These are phyloP conservation scores for Pichia manshurica DNA, from an alignment of 805 yeast species.

Conservation along the genomic window DNA sequence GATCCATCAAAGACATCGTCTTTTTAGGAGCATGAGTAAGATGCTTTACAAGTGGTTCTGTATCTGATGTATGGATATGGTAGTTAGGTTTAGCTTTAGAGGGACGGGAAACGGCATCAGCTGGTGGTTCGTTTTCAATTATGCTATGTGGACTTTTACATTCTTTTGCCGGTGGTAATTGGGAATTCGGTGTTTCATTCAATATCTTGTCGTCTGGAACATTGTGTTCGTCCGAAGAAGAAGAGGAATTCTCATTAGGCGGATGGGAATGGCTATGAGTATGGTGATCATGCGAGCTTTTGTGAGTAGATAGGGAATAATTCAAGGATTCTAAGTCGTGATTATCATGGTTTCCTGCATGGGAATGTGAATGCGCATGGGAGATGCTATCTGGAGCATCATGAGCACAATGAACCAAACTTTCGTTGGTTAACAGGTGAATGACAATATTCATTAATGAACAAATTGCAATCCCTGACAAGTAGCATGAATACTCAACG, in stretches of 20 bases:
- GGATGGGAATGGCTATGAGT: background rate
- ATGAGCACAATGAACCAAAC: slow-evolving; percentile 83
- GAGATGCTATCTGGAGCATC: slow-evolving; percentile 21
- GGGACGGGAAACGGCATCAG: background rate
- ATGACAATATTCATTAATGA: slow-evolving; percentile 55
- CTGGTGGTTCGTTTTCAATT: background rate
- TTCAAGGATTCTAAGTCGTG: background rate
- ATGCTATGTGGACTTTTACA: background rate
- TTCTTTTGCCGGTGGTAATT: background rate
- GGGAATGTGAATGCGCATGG: slow-evolving; percentile 5
- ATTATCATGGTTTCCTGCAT: slow-evolving; percentile 1
- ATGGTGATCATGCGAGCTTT: slow-evolving; percentile 12
- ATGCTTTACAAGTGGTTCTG: background rate
- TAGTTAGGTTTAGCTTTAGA: background rate
- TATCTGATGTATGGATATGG: background rate
- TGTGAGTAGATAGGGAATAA: slow-evolving; percentile 13
- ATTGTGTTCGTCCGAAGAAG: background rate
- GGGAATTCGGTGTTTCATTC: background rate
- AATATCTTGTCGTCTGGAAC: background rate
- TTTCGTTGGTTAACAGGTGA: slow-evolving; percentile 71
- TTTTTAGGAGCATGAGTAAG: slow-evolving; percentile 7
- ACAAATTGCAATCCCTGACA: slow-evolving; percentile 57
- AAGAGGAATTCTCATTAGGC: background rate
- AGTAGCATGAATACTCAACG: slow-evolving; percentile 36
- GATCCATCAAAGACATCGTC: slow-evolving; percentile 23